Percentiles rank a stretch among this genome's conserved stretches.
phyloP scores from a whole-genome alignment of 2,329 filamentous ascomycete genomes.

The Fusarium sp. region DNA sequence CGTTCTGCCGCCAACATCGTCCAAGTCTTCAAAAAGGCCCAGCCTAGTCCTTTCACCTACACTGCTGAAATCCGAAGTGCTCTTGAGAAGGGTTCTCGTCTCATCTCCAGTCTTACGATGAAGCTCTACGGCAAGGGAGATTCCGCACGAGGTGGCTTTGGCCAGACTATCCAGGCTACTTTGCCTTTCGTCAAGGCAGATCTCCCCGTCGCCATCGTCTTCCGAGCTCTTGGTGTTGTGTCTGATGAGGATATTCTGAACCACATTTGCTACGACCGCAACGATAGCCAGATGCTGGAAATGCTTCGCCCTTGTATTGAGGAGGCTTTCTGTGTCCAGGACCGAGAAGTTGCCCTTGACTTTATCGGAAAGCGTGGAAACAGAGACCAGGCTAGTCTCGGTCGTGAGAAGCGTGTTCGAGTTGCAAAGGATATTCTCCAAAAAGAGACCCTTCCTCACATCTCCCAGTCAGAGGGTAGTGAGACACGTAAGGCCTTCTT shows the following conservation, averaged over 20 bases:
- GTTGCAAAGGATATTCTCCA: conserved; percentile 95
- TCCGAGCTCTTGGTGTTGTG: conserved; percentile 93
- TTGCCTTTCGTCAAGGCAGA: conserved; percentile 94
- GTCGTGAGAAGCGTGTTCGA: conserved; percentile 86
- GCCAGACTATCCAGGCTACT: conserved; percentile 88
- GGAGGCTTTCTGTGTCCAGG: conserved; percentile 95
- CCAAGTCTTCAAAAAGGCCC: conserved; percentile 97
- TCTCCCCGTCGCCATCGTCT: conserved; percentile 93
- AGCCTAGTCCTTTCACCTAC: conserved; percentile 90
- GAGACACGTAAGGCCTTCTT: conserved; percentile 98
- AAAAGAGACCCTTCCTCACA: conserved; percentile 96
- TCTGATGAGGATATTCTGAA: conserved; percentile 98
- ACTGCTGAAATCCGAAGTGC: conserved; percentile 96
- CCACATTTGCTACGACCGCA: conserved; percentile 95
- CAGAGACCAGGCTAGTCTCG: conserved; percentile 66
- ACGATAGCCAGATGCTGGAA: conserved; percentile 96
- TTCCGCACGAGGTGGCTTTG: conserved; percentile 77
- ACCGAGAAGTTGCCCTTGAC: conserved; percentile 91
- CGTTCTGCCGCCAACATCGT: conserved; percentile 98
- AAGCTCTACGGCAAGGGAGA: conserved; percentile 91
- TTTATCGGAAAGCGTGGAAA: conserved; percentile 95
- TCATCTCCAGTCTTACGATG: conserved; percentile 92
- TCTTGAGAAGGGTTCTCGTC: conserved; percentile 91
- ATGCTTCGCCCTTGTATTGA: conserved; percentile 97
- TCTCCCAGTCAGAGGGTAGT: conserved; percentile 92